These are phyloP conservation scores for Chlorella sp. DNA, from an alignment of 139 green algal species.

Conservation along the genomic window DNA sequence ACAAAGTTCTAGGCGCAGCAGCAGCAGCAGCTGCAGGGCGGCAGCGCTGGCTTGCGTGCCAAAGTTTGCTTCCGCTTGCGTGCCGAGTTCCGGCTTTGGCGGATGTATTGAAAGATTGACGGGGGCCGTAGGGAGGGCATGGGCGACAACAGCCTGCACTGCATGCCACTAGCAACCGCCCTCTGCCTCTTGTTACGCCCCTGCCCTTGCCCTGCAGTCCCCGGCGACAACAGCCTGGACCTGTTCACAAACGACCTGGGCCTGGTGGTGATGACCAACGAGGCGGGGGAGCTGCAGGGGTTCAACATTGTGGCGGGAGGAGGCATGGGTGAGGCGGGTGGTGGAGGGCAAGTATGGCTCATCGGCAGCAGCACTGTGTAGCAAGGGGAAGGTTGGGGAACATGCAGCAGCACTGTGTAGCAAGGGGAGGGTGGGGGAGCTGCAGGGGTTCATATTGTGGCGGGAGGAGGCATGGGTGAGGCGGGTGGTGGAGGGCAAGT, in stretches of 20 bases:
- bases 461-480: constrained; percentile 95
- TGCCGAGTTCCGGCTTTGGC: too few relatives aligned
- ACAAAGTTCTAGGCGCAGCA: not conserved
- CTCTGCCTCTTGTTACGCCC: too few relatives aligned
- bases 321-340: constrained; percentile 82
- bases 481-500: too few relatives aligned
- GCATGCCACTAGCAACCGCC: too few relatives aligned
- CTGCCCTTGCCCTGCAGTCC: constrained; percentile 53
- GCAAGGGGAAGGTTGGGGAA: too few relatives aligned
- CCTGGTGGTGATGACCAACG: constrained; percentile 88
- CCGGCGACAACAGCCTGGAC: constrained; percentile 96
- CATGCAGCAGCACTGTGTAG: too few relatives aligned
- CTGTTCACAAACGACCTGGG: constrained; percentile 97
- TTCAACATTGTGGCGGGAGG: constrained; percentile 96
- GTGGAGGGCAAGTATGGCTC: not conserved
- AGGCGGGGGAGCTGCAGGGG: constrained; percentile 80
- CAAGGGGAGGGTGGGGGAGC: constrained; percentile 70
- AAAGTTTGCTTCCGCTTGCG: too few relatives aligned
- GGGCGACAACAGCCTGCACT: too few relatives aligned
- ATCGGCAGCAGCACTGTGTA: not conserved
- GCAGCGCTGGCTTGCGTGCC: too few relatives aligned
- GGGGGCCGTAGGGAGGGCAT: too few relatives aligned
- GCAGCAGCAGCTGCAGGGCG: too few relatives aligned
- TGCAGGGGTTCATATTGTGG: constrained; percentile 91
- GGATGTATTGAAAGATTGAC: too few relatives aligned